Evolutionary conservation across 2,329 filamentous ascomycete genomes (phyloP).

Genomic region (Alternaria viburni): DNA sequence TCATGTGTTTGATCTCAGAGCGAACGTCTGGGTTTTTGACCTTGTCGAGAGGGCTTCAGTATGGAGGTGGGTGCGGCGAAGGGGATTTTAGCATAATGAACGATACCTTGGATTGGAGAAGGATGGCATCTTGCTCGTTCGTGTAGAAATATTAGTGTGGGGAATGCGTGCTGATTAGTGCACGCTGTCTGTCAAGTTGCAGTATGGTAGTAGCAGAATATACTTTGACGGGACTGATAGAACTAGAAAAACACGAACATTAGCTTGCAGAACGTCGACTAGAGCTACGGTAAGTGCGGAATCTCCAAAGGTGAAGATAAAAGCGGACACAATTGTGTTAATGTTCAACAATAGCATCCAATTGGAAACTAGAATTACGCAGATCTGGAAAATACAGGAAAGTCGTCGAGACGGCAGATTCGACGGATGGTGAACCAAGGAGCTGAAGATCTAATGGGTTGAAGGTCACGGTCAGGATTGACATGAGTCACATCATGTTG

Average conservation of each 20-base stretch:
- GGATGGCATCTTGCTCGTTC: background rate
- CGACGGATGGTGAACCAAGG: background rate
- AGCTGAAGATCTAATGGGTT: background rate
- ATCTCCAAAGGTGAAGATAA: background rate
- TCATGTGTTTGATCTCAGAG: slow-evolving; percentile 2
- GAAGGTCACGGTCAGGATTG: background rate
- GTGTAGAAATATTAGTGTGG: too few species aligned
- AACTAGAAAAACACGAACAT: background rate
- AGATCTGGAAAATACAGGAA: background rate
- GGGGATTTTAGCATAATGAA: background rate
- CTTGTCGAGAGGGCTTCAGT: background rate
- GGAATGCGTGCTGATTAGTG: background rate
- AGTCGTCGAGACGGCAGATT: background rate
- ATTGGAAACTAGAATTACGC: background rate
- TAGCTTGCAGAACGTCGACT: background rate
- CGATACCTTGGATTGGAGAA: background rate
- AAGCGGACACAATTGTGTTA: background rate
- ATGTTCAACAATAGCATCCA: background rate
- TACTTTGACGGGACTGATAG: background rate
- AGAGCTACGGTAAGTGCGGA: background rate
- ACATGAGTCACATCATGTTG: background rate
- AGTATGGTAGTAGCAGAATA: background rate
- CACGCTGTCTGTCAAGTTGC: background rate
- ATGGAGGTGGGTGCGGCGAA: background rate
- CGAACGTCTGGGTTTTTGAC: background rate